Evolutionary conservation across 495 filamentous ascomycete species (phyloP).

Genomic region (Sphaerosporella brunnea): DNA sequence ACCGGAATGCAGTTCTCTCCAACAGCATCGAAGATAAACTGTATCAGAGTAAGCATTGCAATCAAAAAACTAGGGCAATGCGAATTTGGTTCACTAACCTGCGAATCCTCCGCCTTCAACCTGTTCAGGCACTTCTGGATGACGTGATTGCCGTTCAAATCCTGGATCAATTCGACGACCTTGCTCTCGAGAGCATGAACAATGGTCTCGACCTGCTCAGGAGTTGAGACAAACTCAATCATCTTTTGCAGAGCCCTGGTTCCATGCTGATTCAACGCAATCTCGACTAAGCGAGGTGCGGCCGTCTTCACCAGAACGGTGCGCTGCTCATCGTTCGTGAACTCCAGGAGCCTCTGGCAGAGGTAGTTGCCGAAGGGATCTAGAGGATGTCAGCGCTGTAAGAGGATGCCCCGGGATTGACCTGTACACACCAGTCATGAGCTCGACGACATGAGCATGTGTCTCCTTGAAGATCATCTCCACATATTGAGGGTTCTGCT

Average conservation of each 20-base stretch:
- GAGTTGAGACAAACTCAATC: slow-evolving; percentile 85
- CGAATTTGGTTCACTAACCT: slow-evolving; percentile 31
- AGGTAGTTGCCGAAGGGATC: slow-evolving; percentile 98
- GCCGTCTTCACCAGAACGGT: slow-evolving; percentile 83
- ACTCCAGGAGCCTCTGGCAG: slow-evolving; percentile 91
- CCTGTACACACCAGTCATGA: slow-evolving; percentile 70
- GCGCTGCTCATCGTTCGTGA: slow-evolving; percentile 80
- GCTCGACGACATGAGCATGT: slow-evolving; percentile 74
- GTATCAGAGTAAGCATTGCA: background rate
- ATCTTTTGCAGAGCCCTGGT: slow-evolving; percentile 95
- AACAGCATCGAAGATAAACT: slow-evolving; percentile 91
- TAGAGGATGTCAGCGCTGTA: slow-evolving; percentile 24
- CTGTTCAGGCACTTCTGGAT: slow-evolving; percentile 98
- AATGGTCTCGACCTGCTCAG: slow-evolving; percentile 59
- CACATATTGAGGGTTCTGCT: slow-evolving; percentile 61
- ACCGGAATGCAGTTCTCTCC: slow-evolving; percentile 70
- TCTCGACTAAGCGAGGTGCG: slow-evolving; percentile 63
- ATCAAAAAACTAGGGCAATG: too few relatives aligned
- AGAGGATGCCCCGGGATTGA: too few relatives aligned
- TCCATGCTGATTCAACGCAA: slow-evolving; percentile 90
- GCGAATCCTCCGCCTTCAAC: slow-evolving; percentile 57
- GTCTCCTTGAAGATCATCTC: slow-evolving; percentile 88
- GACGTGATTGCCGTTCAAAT: slow-evolving; percentile 94
- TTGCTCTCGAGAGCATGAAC: slow-evolving; percentile 56
- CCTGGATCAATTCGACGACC: slow-evolving; percentile 86